Percentiles rank a stretch among this genome's conserved stretches.
Evolutionary conservation across 257 asterid species (phyloP).

Genomic region (Thymus quinquecostatus): DNA sequence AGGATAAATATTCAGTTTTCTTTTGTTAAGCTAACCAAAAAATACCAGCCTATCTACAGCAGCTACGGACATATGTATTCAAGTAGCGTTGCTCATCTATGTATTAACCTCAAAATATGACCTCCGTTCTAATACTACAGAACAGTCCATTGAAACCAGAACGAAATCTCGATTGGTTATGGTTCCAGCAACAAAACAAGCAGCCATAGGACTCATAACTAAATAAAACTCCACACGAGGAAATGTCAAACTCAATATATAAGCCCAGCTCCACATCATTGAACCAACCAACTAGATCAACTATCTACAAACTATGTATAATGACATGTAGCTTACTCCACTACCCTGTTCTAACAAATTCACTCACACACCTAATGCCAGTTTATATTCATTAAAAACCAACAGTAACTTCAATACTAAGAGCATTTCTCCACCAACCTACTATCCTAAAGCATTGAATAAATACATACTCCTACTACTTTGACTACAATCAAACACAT

Average conservation of each 20-base stretch:
- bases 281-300: slow-evolving; percentile 14
- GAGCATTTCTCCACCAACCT: slow-evolving; percentile 2
- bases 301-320: slow-evolving; percentile 11
- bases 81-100: neutral
- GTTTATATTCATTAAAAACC: neutral
- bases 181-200: neutral
- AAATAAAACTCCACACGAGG: neutral
- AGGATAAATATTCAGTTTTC: neutral
- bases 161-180: neutral
- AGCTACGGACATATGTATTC: neutral
- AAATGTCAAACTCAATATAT: neutral
- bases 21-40: neutral
- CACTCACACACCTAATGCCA: slow-evolving; percentile 2
- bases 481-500: slow-evolving; percentile 13
- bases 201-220: neutral
- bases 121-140: neutral
- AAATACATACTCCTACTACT: slow-evolving; percentile 5
- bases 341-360: neutral
- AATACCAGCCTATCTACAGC: neutral
- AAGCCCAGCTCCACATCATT: neutral
- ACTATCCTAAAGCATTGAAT: slow-evolving; percentile 14
- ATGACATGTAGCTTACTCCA: too few relatives aligned
- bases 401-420: neutral
- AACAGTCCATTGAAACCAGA: neutral
- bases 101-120: neutral